Conservation (phyloP, 2,329 filamentous ascomycete genomes). For the Fusarium drepaniforme region DNA sequence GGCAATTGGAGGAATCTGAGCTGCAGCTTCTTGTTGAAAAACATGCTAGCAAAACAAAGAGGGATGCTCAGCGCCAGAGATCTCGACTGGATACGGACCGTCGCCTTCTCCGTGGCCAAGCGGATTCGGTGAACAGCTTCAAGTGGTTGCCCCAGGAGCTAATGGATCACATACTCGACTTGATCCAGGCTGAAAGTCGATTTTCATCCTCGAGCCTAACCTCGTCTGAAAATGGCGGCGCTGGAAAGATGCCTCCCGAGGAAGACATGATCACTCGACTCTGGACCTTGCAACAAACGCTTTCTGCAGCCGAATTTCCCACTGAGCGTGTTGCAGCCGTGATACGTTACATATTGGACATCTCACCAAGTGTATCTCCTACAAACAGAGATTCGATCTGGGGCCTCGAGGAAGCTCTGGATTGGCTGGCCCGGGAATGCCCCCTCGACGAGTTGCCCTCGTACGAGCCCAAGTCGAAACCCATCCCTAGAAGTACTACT, state of each 20-base stretch:
- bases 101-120: slow-evolving; percentile 82
- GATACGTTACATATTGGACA: slow-evolving; percentile 75
- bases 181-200: slow-evolving; percentile 75
- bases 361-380: slow-evolving; percentile 71
- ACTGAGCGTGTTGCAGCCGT: slow-evolving; percentile 71
- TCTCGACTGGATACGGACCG: slow-evolving; percentile 86
- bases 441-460: slow-evolving; percentile 75
- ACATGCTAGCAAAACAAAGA: slow-evolving; percentile 80
- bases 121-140: slow-evolving; percentile 76
- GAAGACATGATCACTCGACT: slow-evolving; percentile 84
- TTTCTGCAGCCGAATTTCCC: slow-evolving; percentile 78
- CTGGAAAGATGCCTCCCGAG: slow-evolving; percentile 71
- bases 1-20: slow-evolving; percentile 89
- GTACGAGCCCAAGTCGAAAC: slow-evolving; percentile 67
- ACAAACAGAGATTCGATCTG: slow-evolving; percentile 77
- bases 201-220: slow-evolving; percentile 65
- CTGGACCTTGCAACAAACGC: slow-evolving; percentile 85
- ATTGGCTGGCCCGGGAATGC: slow-evolving; percentile 90
- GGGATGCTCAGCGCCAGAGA: slow-evolving; percentile 82
- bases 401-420: slow-evolving; percentile 88
- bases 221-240: slow-evolving; percentile 55
- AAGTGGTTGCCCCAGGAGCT: slow-evolving; percentile 87
- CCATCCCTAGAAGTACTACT: slow-evolving; percentile 52
- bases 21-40: slow-evolving; percentile 90
- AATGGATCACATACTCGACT: slow-evolving; percentile 80